phyloP scores from a whole-genome alignment of 768 basidiomycete genomes.

The Rhizopogon rudus region DNA sequence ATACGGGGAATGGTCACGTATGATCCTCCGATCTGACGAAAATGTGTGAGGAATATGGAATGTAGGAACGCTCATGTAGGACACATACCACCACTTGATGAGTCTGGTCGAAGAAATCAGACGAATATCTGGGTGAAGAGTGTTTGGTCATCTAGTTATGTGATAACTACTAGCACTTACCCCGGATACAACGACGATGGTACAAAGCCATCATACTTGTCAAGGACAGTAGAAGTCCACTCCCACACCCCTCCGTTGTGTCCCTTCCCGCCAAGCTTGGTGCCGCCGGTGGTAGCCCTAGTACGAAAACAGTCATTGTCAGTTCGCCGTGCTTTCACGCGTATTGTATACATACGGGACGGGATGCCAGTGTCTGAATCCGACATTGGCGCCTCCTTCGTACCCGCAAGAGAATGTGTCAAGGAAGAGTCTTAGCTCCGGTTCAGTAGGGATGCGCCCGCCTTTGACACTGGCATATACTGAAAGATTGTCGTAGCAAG shows the following conservation, averaged over 20 bases:
- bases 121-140: conserved; percentile 51
- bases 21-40: conserved; percentile 77
- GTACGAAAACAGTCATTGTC: neutral
- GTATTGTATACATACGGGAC: conserved; percentile 58
- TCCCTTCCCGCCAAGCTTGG: conserved; percentile 48
- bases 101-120: conserved; percentile 86
- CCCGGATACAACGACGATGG: conserved; percentile 84
- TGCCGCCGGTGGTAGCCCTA: conserved; percentile 66
- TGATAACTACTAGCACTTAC: conserved; percentile 29
- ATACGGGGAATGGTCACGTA: conserved; percentile 83
- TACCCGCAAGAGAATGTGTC: conserved; percentile 71
- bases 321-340: neutral
- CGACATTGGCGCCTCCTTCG: conserved; percentile 75
- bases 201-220: conserved; percentile 67
- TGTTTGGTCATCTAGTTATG: neutral
- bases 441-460: conserved; percentile 90
- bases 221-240: conserved; percentile 86
- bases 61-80: neutral
- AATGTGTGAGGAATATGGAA: neutral
- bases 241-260: conserved; percentile 98
- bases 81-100: conserved; percentile 83
- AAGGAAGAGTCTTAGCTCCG: conserved; percentile 78
- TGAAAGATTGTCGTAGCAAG: conserved; percentile 73
- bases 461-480: conserved; percentile 82
- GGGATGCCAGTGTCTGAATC: conserved; percentile 93